These are phyloP conservation scores for Madurella fahalii DNA, from an alignment of 2,329 filamentous ascomycete genomes.

Conservation along the genomic window DNA sequence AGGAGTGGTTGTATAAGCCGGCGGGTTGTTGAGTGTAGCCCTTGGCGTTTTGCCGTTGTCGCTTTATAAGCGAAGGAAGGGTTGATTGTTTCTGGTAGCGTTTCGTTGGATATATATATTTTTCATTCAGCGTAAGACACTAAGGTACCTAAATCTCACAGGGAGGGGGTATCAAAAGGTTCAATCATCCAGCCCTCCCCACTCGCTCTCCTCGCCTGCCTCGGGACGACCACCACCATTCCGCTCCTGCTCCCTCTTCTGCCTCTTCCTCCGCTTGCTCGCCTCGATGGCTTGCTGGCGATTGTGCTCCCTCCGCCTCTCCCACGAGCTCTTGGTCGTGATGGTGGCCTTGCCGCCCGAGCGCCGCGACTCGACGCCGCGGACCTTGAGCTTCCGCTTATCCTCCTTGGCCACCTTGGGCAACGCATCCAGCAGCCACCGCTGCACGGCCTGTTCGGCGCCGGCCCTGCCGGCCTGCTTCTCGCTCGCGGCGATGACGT, in stretches of 20 bases:
- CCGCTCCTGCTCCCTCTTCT: conserved; percentile 25
- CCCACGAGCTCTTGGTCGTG: conserved; percentile 76
- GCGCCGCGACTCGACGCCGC: conserved; percentile 71
- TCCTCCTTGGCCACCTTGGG: conserved; percentile 81
- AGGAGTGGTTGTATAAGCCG: conserved; percentile 53
- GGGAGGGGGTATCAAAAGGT: conserved; percentile 3
- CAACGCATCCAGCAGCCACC: conserved; percentile 84
- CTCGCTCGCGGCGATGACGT: conserved; percentile 82
- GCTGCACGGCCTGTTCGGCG: conserved; percentile 53
- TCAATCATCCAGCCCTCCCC: conserved; percentile 30
- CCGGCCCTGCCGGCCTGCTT: conserved; percentile 55
- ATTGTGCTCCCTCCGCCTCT: conserved; percentile 65
- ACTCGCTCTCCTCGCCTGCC: conserved; percentile 22
- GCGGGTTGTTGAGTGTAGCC: conserved; percentile 7
- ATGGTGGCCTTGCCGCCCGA: conserved; percentile 59
- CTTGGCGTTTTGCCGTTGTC: background rate
- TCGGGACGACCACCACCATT: conserved; percentile 7
- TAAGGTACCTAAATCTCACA: background rate
- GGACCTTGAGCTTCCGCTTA: conserved; percentile 74
- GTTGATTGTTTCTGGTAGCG: background rate
- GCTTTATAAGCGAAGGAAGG: background rate
- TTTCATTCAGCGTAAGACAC: background rate
- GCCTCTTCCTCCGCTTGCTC: conserved; percentile 52
- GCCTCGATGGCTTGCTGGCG: conserved; percentile 57
- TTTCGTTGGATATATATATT: background rate